Evolutionary conservation across 1,139 yeast genomes (phyloP).

Genomic region (Diutina scorzettiae): DNA sequence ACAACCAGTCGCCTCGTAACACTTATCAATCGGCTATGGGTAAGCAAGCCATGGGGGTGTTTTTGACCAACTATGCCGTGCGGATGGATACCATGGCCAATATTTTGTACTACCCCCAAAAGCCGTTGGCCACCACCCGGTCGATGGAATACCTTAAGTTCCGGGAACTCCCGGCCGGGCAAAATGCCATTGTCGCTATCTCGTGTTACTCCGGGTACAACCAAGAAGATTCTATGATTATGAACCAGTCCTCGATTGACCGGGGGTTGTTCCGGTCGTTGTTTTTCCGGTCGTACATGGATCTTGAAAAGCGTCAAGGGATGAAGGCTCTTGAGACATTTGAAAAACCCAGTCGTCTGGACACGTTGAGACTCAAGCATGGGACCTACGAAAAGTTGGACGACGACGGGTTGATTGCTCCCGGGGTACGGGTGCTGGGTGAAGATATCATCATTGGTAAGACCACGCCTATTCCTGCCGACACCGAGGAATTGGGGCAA

Average conservation of each 20-base stretch:
- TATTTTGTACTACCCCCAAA: slow-evolving; percentile 92
- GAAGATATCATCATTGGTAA: slow-evolving; percentile 98
- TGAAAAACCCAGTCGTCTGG: slow-evolving; percentile 91
- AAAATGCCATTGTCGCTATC: slow-evolving; percentile 96
- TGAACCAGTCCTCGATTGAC: slow-evolving; percentile 97
- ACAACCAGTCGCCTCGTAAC: slow-evolving; percentile 98
- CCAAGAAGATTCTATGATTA: slow-evolving; percentile 99
- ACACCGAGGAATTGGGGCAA: slow-evolving; percentile 95
- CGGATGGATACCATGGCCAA: slow-evolving; percentile 99
- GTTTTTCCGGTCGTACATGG: slow-evolving; percentile 96
- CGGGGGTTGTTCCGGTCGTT: slow-evolving; percentile 92
- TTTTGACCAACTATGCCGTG: slow-evolving; percentile 84
- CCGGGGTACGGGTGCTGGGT: slow-evolving; percentile 97
- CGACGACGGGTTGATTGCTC: slow-evolving; percentile 95
- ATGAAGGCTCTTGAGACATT: slow-evolving; percentile 95
- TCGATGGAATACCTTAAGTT: slow-evolving; percentile 96
- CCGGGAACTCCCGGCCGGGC: slow-evolving; percentile 98
- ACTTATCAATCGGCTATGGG: slow-evolving; percentile 99
- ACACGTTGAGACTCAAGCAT: slow-evolving; percentile 88
- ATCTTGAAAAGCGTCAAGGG: slow-evolving; percentile 96
- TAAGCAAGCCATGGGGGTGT: slow-evolving; percentile 99
- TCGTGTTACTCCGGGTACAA: slow-evolving; percentile 97
- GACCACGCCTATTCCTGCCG: slow-evolving; percentile 97
- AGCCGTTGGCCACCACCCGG: slow-evolving; percentile 98
- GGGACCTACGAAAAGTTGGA: slow-evolving; percentile 97